Conservation (phyloP, 2,329 filamentous ascomycete species). For the Plenodomus biglobosus region DNA sequence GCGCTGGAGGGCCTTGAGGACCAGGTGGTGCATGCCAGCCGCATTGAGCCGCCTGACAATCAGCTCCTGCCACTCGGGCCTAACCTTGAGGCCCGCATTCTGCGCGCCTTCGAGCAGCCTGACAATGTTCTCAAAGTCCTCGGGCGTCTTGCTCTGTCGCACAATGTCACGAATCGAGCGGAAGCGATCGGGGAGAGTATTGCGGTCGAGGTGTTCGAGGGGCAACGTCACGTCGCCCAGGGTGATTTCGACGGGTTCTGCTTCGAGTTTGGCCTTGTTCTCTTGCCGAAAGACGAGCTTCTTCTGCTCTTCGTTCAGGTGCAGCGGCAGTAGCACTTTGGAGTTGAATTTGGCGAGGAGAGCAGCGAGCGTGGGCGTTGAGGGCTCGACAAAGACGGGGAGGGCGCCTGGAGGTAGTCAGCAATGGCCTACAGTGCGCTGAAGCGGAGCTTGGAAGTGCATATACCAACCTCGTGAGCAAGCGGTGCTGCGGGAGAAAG, state of each 20-base stretch:
- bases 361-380: constrained; percentile 45
- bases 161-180: constrained; percentile 18
- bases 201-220: constrained; percentile 37
- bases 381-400: constrained; percentile 47
- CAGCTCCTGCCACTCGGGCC: constrained; percentile 14
- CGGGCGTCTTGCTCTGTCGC: constrained; percentile 19
- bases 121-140: constrained; percentile 42
- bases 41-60: constrained; percentile 23
- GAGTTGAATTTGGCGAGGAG: constrained; percentile 47
- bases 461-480: constrained; percentile 30
- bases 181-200: constrained; percentile 17
- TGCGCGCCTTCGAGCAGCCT: constrained; percentile 35
- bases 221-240: constrained; percentile 44
- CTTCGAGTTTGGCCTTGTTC: constrained; percentile 46
- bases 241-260: constrained; percentile 47
- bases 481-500: constrained; percentile 32
- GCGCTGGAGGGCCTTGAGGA: constrained; percentile 36
- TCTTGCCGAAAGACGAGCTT: constrained; percentile 48
- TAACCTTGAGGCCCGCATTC: constrained; percentile 26
- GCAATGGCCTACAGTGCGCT: constrained; percentile 3
- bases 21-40: constrained; percentile 28
- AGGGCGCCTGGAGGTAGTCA: constrained; percentile 34
- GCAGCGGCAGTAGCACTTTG: constrained; percentile 49
- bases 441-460: too few relatives aligned
- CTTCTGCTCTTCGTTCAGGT: constrained; percentile 46